phyloP scores from a whole-genome alignment of 805 yeast species.

The Cyberlindnera saturnus region DNA sequence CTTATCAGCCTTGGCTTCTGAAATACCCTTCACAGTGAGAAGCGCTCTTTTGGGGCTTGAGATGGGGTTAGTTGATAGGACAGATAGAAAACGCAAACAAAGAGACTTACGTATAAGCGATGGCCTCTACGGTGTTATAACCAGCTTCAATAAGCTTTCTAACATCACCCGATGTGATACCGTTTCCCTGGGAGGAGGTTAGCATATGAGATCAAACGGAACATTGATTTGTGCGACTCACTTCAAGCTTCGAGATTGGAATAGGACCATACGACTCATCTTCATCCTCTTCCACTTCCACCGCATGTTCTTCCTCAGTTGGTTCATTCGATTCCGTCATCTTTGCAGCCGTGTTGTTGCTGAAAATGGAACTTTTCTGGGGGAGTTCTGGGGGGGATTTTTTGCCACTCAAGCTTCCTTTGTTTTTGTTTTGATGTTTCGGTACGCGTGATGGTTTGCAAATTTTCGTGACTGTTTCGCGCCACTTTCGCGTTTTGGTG shows the following conservation, averaged over 20 bases:
- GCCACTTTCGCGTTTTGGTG: slow-evolving; percentile 4
- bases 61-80: slow-evolving; percentile 3
- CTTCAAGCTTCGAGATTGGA: slow-evolving; percentile 43
- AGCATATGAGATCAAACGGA: background rate
- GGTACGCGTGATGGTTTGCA: background rate
- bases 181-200: slow-evolving; percentile 53
- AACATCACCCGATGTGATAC: slow-evolving; percentile 75
- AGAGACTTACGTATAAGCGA: slow-evolving; percentile 66
- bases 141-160: slow-evolving; percentile 79
- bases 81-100: background rate
- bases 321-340: slow-evolving; percentile 2
- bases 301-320: slow-evolving; percentile 9
- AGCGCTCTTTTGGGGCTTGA: slow-evolving; percentile 65
- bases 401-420: slow-evolving; percentile 1
- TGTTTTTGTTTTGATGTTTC: slow-evolving; percentile 4
- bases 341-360: background rate
- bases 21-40: slow-evolving; percentile 79
- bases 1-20: slow-evolving; percentile 92
- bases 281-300: slow-evolving; percentile 33
- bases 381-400: too few species aligned
- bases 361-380: slow-evolving; percentile 9
- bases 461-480: slow-evolving; percentile 2
- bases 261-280: slow-evolving; percentile 56
- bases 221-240: slow-evolving; percentile 8
- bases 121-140: slow-evolving; percentile 81